phyloP scores from a whole-genome alignment of 225 moss, liverwort and hornwort species.

The Bryoerythrophyllum caledonicum region DNA sequence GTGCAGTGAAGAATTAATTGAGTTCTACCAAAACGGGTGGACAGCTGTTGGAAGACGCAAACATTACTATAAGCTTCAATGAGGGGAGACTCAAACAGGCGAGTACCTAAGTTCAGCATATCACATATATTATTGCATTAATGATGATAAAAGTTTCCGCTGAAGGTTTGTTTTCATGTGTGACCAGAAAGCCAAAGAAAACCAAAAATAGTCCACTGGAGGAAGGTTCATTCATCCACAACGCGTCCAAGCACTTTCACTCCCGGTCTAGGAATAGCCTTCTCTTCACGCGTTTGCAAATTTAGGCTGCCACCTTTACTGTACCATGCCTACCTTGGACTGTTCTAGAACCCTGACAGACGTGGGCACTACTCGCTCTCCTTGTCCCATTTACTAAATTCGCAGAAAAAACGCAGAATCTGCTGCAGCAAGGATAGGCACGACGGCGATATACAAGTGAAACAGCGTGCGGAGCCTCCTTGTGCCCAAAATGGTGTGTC shows the following conservation, averaged over 20 bases:
- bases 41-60: not conserved
- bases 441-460: not conserved
- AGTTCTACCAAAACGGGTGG: not conserved
- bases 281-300: slow-evolving; percentile 13
- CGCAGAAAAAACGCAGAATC: not conserved
- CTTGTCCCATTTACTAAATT: not conserved
- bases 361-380: not conserved
- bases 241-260: not conserved
- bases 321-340: not conserved
- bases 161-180: not conserved
- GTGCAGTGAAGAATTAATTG: not conserved
- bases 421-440: not conserved
- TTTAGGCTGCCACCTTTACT: not conserved
- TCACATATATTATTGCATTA: no score
- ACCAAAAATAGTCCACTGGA: not conserved
- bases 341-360: not conserved
- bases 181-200: not conserved
- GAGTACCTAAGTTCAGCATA: not conserved
- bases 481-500: not conserved
- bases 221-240: not conserved
- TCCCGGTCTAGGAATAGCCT: not conserved
- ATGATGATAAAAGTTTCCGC: not conserved
- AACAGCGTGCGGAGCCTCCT: not conserved
- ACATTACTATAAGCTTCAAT: not conserved
- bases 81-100: not conserved